These are phyloP conservation scores for Diaporthe helianthi DNA, from an alignment of 2,329 filamentous ascomycete genomes.

Conservation along the genomic window DNA sequence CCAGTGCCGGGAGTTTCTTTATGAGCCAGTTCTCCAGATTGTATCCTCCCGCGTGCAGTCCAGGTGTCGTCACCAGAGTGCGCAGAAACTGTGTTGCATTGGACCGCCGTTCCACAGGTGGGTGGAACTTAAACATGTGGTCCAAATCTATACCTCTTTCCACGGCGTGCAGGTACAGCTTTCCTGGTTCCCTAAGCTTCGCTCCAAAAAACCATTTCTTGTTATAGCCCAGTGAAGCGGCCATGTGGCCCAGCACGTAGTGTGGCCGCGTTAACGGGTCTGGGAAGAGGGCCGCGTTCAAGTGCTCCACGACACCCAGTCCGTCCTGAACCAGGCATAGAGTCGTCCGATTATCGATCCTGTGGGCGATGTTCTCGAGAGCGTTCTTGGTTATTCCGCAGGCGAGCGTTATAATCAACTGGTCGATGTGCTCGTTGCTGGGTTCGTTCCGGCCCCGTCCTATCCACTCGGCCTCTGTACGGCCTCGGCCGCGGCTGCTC, in stretches of 20 bases:
- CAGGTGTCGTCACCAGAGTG: constrained; percentile 66
- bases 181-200: constrained; percentile 44
- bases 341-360: constrained; percentile 44
- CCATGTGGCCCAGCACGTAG: constrained; percentile 75
- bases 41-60: constrained; percentile 66
- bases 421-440: constrained; percentile 37
- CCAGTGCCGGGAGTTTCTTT: constrained; percentile 79
- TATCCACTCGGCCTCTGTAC: constrained; percentile 39
- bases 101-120: constrained; percentile 38
- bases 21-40: constrained; percentile 69
- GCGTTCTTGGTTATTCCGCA: constrained; percentile 39
- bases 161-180: constrained; percentile 45
- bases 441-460: constrained; percentile 21
- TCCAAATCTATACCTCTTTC: constrained; percentile 30
- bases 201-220: constrained; percentile 49
- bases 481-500: constrained; percentile 28
- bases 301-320: constrained; percentile 80
- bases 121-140: constrained; percentile 36
- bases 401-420: constrained; percentile 44
- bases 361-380: constrained; percentile 39
- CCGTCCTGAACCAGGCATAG: constrained; percentile 46
- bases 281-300: constrained; percentile 75
- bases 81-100: constrained; percentile 63
- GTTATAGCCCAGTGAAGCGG: constrained; percentile 54
- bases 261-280: constrained; percentile 70